These are phyloP conservation scores for Phyllosticta capitalensis DNA, from an alignment of 2,329 filamentous ascomycete genomes.

Conservation along the genomic window DNA sequence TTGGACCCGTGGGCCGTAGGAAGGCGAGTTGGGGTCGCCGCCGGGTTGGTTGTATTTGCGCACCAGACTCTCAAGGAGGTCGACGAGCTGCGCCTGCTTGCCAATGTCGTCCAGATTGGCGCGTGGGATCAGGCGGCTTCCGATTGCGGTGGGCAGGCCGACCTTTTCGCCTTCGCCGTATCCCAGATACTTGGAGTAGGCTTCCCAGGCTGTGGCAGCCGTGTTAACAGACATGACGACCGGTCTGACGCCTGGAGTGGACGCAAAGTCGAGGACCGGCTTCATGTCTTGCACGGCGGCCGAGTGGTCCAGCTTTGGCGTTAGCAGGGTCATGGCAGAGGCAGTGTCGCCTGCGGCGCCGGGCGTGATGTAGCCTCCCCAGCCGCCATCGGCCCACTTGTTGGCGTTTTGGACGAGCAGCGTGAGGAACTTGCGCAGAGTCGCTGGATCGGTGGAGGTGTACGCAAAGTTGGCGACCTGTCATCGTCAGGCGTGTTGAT, in stretches of 20 bases:
- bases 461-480: not conserved
- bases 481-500: not conserved
- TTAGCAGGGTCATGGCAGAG: not conserved
- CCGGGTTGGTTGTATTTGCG: conserved; percentile 7
- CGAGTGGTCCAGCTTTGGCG: conserved; percentile 15
- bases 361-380: not conserved
- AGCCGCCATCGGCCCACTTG: not conserved
- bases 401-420: conserved; percentile 9
- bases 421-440: conserved; percentile 13
- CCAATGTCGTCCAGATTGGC: not conserved
- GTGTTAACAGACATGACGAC: conserved; percentile 9
- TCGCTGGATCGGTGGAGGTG: not conserved
- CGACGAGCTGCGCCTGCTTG: not conserved
- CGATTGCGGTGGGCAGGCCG: conserved; percentile 9
- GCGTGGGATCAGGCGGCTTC: conserved; percentile 11
- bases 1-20: conserved; percentile 14
- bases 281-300: conserved; percentile 15
- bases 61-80: not conserved
- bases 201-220: conserved; percentile 16
- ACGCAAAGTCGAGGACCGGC: conserved; percentile 14
- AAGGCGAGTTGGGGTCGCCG: conserved; percentile 1
- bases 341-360: not conserved
- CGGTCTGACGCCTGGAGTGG: not conserved
- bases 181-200: conserved; percentile 20
- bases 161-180: conserved; percentile 20